Evolutionary conservation across 78 protist genomes (phyloP).

Genomic region (Dictyostelium brefeldianum): DNA sequence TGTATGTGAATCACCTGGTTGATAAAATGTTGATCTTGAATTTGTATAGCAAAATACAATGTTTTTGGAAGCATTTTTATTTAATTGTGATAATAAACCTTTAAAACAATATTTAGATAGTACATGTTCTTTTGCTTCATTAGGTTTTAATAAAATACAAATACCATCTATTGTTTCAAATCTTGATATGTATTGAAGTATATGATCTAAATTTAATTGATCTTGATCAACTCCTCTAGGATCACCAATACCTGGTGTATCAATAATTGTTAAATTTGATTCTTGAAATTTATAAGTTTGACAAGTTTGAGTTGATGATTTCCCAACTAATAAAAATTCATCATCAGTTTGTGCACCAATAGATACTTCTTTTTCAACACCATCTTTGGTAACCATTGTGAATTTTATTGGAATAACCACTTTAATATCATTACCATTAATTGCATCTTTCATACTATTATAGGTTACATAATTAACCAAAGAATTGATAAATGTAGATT

Average conservation of each 20-base stretch:
- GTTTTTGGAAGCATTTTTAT: not conserved
- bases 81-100: not conserved
- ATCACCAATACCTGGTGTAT: constrained; percentile 14
- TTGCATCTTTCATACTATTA: not conserved
- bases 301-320: not conserved
- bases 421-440: not conserved
- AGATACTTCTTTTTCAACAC: not conserved
- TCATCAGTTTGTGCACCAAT: too few species aligned
- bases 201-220: not conserved
- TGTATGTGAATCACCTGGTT: not conserved
- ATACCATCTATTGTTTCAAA: not conserved
- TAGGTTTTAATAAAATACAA: not conserved
- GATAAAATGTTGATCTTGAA: not conserved
- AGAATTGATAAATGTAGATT: not conserved
- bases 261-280: not conserved
- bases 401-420: not conserved
- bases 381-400: not conserved
- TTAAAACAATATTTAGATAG: not conserved
- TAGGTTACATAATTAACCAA: not conserved
- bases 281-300: not conserved
- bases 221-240: not conserved
- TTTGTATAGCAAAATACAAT: not conserved
- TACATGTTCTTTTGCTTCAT: not conserved
- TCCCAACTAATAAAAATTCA: not conserved
- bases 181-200: not conserved